phyloP scores from a whole-genome alignment of 495 filamentous ascomycete genomes.

The Tuber brumale region DNA sequence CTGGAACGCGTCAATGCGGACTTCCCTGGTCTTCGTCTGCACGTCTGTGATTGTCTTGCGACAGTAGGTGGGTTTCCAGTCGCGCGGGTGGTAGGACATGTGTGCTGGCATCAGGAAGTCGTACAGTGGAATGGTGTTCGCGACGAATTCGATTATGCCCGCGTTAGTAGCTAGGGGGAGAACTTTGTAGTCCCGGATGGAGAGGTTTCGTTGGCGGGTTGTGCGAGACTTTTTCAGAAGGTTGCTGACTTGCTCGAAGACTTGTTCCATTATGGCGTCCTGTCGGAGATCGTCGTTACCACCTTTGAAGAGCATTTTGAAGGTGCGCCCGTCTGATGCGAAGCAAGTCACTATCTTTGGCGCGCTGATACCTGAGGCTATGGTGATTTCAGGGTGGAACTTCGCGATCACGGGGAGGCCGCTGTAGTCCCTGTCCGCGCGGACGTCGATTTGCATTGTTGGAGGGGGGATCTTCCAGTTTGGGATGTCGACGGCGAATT shows the following conservation, averaged over 20 bases:
- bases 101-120: conserved; percentile 89
- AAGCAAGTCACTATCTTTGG: conserved; percentile 83
- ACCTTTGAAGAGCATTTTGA: conserved; percentile 87
- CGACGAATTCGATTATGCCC: conserved; percentile 96
- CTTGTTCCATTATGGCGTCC: conserved; percentile 99
- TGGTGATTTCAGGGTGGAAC: conserved; percentile 64
- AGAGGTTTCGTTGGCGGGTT: conserved; percentile 79
- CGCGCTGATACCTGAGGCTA: conserved; percentile 83
- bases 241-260: conserved; percentile 90
- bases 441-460: conserved; percentile 76
- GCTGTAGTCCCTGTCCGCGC: conserved; percentile 66
- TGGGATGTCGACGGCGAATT: conserved; percentile 53
- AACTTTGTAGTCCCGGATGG: conserved; percentile 92
- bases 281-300: conserved; percentile 95
- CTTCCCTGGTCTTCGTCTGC: conserved; percentile 59
- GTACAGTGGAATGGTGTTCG: conserved; percentile 80
- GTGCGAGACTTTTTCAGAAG: conserved; percentile 76
- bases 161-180: conserved; percentile 73
- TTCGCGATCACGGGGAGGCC: conserved; percentile 61
- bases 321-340: conserved; percentile 65
- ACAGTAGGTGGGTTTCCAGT: conserved; percentile 66
- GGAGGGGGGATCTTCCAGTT: conserved; percentile 71
- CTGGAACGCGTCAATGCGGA: conserved; percentile 65
- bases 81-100: conserved; percentile 74
- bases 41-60: conserved; percentile 69